Evolutionary conservation across 2,329 filamentous ascomycete species (phyloP), one percentile per base, ranked within the genome.

Genomic region (Cladophialophora chaetospira): DNA sequence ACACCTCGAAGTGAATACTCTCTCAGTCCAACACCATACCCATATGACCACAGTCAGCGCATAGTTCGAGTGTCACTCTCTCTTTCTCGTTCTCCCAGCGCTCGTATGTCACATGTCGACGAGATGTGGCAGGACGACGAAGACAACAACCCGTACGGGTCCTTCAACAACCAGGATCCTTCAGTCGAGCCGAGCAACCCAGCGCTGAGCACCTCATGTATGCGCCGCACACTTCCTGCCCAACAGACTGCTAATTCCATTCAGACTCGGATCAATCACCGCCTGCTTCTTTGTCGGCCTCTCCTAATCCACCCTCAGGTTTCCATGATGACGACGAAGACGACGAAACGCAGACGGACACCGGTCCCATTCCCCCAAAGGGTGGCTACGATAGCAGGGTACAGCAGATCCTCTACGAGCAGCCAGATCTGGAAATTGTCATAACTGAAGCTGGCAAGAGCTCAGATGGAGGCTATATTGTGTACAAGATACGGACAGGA

Each of bases 371-470:
- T 19, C 80, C 79, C 55, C 93, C 90, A 75, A 90, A 91, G 60
- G 91, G 90, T 21, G 90, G 89, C 25, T 99, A 99, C 69, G 88
- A 94, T 70, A 97, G 93, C 71, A 87, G 94, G 50, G 92, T 99
- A 64, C 93, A 99, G 76, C 94, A 99, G 79, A 93, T 97, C 58
- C 85, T 99, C 44, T 96, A 96, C 71, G 94, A 99, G 75, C 90
- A 96, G 63, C 92, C 91, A 0, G 88, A 93, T 53, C 82, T 95
- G 65, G 87, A 91, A 58, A 95, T 99, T 63, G 73, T 95, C 58
- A 99, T 99, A 66, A 93, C 89, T 1, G 89, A 96, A 70, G 94
- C 95, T 3, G 94, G 94, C 57, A 99, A 99, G 82, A 97, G 93
- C 73, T 77, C 87, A 61, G 93, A 97, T 72, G 92, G 89, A 64